Conservation (phyloP, 805 yeast species). For the Myxozyma udenii region DNA sequence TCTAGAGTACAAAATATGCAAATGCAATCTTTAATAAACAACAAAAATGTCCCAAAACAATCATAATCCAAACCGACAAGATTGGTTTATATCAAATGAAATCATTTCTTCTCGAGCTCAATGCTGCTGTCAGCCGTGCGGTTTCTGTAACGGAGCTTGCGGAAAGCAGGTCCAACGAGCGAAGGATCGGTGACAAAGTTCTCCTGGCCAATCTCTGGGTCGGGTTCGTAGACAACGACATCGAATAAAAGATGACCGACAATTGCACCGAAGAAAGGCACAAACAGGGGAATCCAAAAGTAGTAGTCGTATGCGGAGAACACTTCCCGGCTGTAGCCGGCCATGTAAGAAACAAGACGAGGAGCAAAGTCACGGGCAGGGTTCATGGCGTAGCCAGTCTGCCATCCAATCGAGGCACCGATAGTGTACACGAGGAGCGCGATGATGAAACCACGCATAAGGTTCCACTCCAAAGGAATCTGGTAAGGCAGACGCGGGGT, state of each 20-base stretch:
- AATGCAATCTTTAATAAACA: too few relatives aligned
- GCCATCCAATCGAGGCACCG: conserved; percentile 50
- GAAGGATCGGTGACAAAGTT: conserved; percentile 23
- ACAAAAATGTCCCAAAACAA: too few relatives aligned
- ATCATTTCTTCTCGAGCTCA: background rate
- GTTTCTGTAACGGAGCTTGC: background rate
- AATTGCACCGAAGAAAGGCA: conserved; percentile 50
- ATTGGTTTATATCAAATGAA: too few relatives aligned
- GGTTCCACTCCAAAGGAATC: conserved; percentile 25
- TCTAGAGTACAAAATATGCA: too few relatives aligned
- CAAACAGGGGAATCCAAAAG: conserved; percentile 54
- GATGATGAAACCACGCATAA: conserved; percentile 44
- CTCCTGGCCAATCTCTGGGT: conserved; percentile 7
- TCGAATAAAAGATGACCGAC: conserved; percentile 54
- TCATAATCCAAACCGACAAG: background rate
- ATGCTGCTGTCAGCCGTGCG: background rate
- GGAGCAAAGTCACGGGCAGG: conserved; percentile 57
- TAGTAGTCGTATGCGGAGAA: conserved; percentile 42
- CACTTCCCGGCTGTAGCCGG: conserved; percentile 47
- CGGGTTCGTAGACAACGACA: conserved; percentile 41
- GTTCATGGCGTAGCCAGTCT: conserved; percentile 56
- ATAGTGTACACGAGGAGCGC: conserved; percentile 43
- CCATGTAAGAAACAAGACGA: conserved; percentile 47
- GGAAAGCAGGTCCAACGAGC: conserved; percentile 1
- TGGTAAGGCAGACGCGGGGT: conserved; percentile 7